These are phyloP conservation scores for Carex kokanica DNA, from an alignment of 176 grass and related monocot genomes.

Conservation along the genomic window DNA sequence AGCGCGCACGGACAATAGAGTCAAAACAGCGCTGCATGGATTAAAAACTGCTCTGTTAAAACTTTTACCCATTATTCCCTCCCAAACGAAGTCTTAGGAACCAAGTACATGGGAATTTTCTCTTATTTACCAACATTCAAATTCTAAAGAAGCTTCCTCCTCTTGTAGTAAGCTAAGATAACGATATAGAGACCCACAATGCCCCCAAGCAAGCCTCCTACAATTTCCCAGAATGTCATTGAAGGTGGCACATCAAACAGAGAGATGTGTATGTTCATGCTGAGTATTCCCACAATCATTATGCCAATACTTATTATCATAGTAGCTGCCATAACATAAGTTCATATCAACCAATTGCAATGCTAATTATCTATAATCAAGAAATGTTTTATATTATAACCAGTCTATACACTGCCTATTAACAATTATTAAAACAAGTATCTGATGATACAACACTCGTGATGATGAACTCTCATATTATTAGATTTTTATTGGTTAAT, in stretches of 20 bases:
- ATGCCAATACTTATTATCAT: conserved; percentile 45
- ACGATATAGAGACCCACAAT: conserved; percentile 41
- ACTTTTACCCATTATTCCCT: too few species aligned
- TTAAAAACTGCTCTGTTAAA: too few species aligned
- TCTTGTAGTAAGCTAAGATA: conserved; percentile 40
- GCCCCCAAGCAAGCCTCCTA: conserved; percentile 31
- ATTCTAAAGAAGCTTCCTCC: conserved; percentile 38
- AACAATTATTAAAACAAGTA: too few species aligned
- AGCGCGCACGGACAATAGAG: too few species aligned
- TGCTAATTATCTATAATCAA: too few species aligned
- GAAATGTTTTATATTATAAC: too few species aligned
- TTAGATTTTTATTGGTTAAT: too few species aligned
- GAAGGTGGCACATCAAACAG: conserved; percentile 26
- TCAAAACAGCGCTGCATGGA: too few species aligned
- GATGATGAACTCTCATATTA: too few species aligned
- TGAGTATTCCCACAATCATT: conserved; percentile 30
- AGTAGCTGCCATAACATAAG: conserved; percentile 20
- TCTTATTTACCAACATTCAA: not conserved
- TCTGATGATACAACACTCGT: too few species aligned
- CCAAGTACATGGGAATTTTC: not conserved
- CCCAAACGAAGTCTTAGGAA: too few species aligned
- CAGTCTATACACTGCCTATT: too few species aligned
- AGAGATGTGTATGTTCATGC: conserved; percentile 53
- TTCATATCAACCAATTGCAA: not conserved
- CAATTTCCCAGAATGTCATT: conserved; percentile 32